phyloP scores from a whole-genome alignment of 116 monocot species.

The Zostera marina region DNA sequence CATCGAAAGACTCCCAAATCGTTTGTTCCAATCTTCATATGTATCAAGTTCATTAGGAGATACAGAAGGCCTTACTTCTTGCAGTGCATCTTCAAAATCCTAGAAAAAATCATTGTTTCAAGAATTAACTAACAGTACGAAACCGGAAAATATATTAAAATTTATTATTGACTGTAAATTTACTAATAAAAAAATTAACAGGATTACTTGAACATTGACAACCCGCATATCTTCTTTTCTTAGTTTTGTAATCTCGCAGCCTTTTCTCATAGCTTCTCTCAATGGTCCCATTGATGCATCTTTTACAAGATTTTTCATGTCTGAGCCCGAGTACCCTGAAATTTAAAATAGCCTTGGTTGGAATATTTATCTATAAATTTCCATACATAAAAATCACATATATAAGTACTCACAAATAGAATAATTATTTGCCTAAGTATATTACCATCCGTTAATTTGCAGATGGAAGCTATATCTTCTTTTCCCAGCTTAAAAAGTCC shows the following conservation, averaged over 20 bases:
- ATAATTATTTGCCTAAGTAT: no score
- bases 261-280: constrained; percentile 64
- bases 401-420: no score
- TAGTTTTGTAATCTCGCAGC: constrained; percentile 63
- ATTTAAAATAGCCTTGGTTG: not conserved
- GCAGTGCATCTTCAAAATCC: constrained; percentile 79
- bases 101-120: constrained; percentile 3
- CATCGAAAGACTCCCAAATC: constrained; percentile 81
- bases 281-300: constrained; percentile 99
- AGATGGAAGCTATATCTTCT: constrained; percentile 52
- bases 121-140: not conserved
- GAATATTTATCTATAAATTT: not conserved
- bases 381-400: no score
- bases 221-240: constrained; percentile 72
- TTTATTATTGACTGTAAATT: not conserved
- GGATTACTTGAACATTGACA: constrained; percentile 51
- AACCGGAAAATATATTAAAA: no score
- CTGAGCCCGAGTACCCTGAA: constrained; percentile 88
- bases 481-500: constrained; percentile 77
- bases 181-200: not conserved
- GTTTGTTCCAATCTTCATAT: constrained; percentile 89
- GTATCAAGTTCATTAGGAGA: constrained; percentile 48
- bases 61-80: constrained; percentile 86
- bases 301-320: constrained; percentile 97
- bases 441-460: constrained; percentile 77